Evolutionary conservation across 306 rosid species (phyloP), one percentile per base, ranked within the genome.

Genomic region (Sicyos edulis): DNA sequence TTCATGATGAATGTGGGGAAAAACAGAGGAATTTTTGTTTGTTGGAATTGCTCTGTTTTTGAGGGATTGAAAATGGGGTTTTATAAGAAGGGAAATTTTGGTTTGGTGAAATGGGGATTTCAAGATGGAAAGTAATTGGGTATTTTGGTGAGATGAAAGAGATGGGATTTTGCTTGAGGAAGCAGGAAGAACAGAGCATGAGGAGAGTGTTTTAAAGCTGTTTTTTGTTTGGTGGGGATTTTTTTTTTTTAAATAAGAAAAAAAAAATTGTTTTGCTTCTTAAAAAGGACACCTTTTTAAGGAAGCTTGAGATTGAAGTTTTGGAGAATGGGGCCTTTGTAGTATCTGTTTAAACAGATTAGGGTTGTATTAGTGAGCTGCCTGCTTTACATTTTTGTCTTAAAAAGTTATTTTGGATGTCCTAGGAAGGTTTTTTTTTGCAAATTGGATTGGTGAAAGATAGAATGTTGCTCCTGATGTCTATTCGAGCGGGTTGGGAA

Each of bases 161-260:
- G 67, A 74, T 4, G 14, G 56, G 66, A 3, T 52, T 61, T 74
- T 74, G 77, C 77, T 74, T 74, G 71, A 24, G 45, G 66, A 74
- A 64, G 76, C 57, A 74, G 77, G 59, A 74, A 74, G 44, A 47
- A 74, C 70, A 74, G 77, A 45, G 60, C 29, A 67, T 60, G 0
- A 24, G 21, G 34, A 59, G 71, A 8, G 20, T 24, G 59, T 66
- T 47, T 45, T 45, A 9, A 8, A 29, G 67, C 4, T 1, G 54
- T 10, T 15, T 65, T 71, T 29, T 60, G 45, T 68, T 49, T 47
- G 56, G 56, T 44, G 71, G 54, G 54, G 34, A 20, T 19, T n/a
- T n/a, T n/a, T n/a, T n/a, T n/a, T n/a, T n/a, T n/a, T n/a, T n/a
- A n/a, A n/a, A n/a, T n/a, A n/a, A 4, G 55, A n/a, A n/a, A 47